A percentile compares a stretch with the other conserved stretches of the same genome.
phyloP scores from a whole-genome alignment of 306 rosid species.

The Castanea crenata region DNA sequence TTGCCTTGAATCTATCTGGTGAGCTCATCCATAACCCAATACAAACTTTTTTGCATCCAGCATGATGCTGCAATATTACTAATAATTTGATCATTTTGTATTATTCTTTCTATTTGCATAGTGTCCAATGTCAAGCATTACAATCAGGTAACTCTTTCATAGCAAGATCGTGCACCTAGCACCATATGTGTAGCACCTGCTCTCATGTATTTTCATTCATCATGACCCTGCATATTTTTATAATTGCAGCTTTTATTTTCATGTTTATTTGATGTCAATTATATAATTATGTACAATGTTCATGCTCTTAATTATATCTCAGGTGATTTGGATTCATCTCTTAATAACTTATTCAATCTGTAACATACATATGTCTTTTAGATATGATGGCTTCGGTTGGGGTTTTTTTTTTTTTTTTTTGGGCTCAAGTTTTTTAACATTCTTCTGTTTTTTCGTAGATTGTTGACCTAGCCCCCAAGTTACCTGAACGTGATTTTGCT shows the following conservation, averaged over 20 bases:
- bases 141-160: not conserved
- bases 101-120: not conserved
- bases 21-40: too few relatives aligned
- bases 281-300: too few relatives aligned
- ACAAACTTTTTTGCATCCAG: not conserved
- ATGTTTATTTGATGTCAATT: not conserved
- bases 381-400: not conserved
- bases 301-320: too few relatives aligned
- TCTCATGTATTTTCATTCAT: not conserved
- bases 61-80: not conserved
- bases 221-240: not conserved
- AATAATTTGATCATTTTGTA: not conserved
- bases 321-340: too few relatives aligned
- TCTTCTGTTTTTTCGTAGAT: slow-evolving; percentile 46
- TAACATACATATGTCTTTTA: not conserved
- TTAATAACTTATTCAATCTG: too few relatives aligned
- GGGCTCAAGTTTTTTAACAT: slow-evolving; percentile 17
- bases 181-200: not conserved
- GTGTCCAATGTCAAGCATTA: not conserved
- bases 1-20: too few relatives aligned
- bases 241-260: not conserved
- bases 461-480: slow-evolving; percentile 44
- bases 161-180: not conserved
- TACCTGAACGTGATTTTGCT: slow-evolving; percentile 73
- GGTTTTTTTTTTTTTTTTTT: slow-evolving; percentile 5